These are phyloP conservation scores for Byssothecium circinans DNA, from an alignment of 2,329 filamentous ascomycete genomes.

Conservation along the genomic window DNA sequence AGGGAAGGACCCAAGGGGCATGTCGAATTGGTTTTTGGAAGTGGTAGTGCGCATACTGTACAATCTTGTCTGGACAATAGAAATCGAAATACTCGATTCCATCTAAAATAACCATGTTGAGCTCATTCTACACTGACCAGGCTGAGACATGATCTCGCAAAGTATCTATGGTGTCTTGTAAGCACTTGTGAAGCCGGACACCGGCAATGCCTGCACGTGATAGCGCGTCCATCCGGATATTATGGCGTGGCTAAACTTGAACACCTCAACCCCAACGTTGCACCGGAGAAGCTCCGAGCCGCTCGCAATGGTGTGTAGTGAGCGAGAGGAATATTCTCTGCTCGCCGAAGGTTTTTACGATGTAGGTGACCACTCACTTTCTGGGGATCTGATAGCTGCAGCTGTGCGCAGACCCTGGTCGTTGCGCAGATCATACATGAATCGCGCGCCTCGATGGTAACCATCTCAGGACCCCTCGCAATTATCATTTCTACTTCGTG, in stretches of 20 bases:
- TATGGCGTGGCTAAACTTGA: slow-evolving; percentile 6
- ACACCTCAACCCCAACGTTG: slow-evolving; percentile 3
- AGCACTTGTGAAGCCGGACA: too few species aligned
- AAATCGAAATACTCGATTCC: not conserved
- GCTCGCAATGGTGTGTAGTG: slow-evolving; percentile 26
- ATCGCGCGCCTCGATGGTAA: slow-evolving; percentile 7
- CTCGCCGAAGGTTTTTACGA: slow-evolving; percentile 36
- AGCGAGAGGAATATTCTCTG: slow-evolving; percentile 31
- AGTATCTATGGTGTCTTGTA: too few species aligned
- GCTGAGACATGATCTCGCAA: too few species aligned
- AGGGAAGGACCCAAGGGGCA: too few species aligned
- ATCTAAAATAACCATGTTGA: too few species aligned
- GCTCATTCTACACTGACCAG: too few species aligned
- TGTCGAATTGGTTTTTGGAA: too few species aligned
- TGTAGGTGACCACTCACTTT: slow-evolving; percentile 31
- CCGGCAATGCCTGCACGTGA: slow-evolving; percentile 12
- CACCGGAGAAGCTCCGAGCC: slow-evolving; percentile 7
- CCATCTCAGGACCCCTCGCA: slow-evolving; percentile 40
- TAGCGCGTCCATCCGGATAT: slow-evolving; percentile 10
- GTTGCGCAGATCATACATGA: slow-evolving; percentile 25
- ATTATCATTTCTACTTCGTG: slow-evolving; percentile 40
- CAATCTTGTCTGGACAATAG: slow-evolving; percentile 1
- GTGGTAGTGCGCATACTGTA: not conserved
- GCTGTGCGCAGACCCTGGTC: slow-evolving; percentile 28
- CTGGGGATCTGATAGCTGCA: slow-evolving; percentile 9